Conservation (phyloP, 176 grass and related monocot species). For the Melocanna baccifera region DNA sequence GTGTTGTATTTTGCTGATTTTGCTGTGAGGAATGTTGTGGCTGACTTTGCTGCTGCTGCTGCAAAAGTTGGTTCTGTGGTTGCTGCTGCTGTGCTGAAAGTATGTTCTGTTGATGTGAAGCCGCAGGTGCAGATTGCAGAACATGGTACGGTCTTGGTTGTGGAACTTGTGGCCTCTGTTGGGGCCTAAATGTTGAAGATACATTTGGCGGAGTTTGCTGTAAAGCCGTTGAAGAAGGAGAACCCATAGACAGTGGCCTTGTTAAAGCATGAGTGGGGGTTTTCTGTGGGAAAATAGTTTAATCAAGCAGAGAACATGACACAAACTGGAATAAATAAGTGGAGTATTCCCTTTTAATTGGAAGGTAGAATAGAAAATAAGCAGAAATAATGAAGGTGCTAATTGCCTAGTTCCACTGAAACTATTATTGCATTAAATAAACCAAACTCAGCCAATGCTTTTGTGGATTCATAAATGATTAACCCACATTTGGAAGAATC, state of each 20-base stretch:
- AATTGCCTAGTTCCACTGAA: not conserved
- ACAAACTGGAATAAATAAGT: conserved; percentile 2
- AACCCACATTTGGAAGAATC: conserved; percentile 1
- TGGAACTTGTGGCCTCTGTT: conserved; percentile 66
- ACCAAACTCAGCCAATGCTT: not conserved
- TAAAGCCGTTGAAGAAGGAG: conserved; percentile 36
- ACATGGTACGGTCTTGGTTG: conserved; percentile 66
- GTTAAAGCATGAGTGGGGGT: conserved; percentile 50
- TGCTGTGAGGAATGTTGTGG: conserved; percentile 41
- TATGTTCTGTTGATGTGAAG: conserved; percentile 50
- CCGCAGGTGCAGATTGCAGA: conserved; percentile 38
- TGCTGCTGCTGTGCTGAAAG: conserved; percentile 56
- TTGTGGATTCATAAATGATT: conserved; percentile 13
- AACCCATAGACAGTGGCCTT: conserved; percentile 54
- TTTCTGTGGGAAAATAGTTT: conserved; percentile 55
- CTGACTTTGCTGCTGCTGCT: conserved; percentile 32
- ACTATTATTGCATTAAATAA: not conserved
- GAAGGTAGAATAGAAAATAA: not conserved
- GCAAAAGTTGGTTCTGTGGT: conserved; percentile 33
- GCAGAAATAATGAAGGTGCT: not conserved
- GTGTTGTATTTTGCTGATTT: conserved; percentile 39
- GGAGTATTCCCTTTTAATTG: not conserved
- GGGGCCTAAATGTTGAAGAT: conserved; percentile 57
- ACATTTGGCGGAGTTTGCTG: conserved; percentile 52
- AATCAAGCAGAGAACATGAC: conserved; percentile 23